Conservation (phyloP, 2,329 filamentous ascomycete species). For the Hypoxylon sp. region DNA sequence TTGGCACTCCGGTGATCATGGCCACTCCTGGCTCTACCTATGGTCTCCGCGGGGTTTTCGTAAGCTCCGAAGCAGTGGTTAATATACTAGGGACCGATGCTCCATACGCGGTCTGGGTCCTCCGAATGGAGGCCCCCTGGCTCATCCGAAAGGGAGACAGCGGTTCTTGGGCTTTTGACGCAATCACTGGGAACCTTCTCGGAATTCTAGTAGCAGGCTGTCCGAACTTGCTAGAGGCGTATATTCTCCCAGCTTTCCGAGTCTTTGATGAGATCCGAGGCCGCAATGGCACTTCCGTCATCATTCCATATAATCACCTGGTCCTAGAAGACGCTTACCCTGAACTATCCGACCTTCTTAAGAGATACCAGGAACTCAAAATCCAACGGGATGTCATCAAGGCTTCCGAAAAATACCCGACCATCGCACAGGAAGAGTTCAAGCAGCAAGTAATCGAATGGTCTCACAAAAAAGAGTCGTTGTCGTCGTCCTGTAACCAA, state of each 20-base stretch:
- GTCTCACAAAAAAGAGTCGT: too few relatives aligned
- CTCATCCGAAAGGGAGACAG: not conserved
- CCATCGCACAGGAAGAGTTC: too few relatives aligned
- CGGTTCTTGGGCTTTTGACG: not conserved
- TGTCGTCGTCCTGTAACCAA: too few relatives aligned
- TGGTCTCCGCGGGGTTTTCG: not conserved
- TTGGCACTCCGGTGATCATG: not conserved
- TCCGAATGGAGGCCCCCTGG: not conserved
- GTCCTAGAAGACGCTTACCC: not conserved
- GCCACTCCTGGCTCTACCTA: not conserved
- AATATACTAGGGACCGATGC: not conserved
- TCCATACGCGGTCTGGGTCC: not conserved
- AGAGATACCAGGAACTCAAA: too few relatives aligned
- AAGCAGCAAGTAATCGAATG: too few relatives aligned
- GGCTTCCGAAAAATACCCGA: too few relatives aligned
- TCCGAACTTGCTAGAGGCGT: not conserved
- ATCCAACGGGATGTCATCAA: too few relatives aligned
- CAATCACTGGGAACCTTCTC: not conserved
- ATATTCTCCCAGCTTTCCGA: not conserved
- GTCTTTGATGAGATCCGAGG: not conserved
- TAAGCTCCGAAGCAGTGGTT: not conserved
- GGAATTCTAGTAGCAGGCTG: not conserved
- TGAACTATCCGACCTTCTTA: not conserved
- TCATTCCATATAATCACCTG: not conserved
- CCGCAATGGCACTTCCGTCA: not conserved